phyloP scores from a whole-genome alignment of 768 basidiomycete species.

The Gelatoporia subvermispora region DNA sequence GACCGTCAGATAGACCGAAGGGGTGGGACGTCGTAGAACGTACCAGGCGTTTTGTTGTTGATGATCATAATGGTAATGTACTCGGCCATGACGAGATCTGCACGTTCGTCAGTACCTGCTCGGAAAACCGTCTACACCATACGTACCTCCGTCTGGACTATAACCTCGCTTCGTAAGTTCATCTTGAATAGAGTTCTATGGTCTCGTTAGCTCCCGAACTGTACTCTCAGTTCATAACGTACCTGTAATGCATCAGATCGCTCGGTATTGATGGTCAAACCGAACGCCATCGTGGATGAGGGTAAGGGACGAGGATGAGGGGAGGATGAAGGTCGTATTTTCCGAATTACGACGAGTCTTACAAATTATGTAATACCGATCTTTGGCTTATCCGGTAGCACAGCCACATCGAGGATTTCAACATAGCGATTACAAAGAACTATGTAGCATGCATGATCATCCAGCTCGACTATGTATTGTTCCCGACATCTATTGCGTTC shows the following conservation, averaged over 20 bases:
- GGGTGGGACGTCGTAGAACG: constrained; percentile 18
- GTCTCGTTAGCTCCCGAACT: neutral
- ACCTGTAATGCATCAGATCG: constrained; percentile 71
- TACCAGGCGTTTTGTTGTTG: constrained; percentile 81
- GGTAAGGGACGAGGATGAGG: too few relatives aligned
- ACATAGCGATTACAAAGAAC: too few relatives aligned
- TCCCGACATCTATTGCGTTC: too few relatives aligned
- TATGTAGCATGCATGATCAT: too few relatives aligned
- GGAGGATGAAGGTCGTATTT: too few relatives aligned
- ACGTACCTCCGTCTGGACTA: constrained; percentile 70
- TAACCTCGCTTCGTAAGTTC: constrained; percentile 73
- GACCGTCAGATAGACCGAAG: constrained; percentile 5
- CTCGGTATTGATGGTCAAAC: constrained; percentile 75
- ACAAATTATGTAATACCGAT: too few relatives aligned
- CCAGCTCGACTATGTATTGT: too few relatives aligned
- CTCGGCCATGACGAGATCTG: constrained; percentile 90
- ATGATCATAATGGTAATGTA: constrained; percentile 95
- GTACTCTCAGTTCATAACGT: constrained; percentile 12
- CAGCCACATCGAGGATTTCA: too few relatives aligned
- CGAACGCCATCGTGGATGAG: constrained; percentile 53
- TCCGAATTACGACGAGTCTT: too few relatives aligned
- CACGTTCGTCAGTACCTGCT: neutral
- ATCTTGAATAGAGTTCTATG: constrained; percentile 72
- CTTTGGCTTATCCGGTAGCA: too few relatives aligned
- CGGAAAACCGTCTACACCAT: neutral